These are phyloP conservation scores for Fonsecaea erecta DNA, from an alignment of 2,329 filamentous ascomycete genomes.

Conservation along the genomic window DNA sequence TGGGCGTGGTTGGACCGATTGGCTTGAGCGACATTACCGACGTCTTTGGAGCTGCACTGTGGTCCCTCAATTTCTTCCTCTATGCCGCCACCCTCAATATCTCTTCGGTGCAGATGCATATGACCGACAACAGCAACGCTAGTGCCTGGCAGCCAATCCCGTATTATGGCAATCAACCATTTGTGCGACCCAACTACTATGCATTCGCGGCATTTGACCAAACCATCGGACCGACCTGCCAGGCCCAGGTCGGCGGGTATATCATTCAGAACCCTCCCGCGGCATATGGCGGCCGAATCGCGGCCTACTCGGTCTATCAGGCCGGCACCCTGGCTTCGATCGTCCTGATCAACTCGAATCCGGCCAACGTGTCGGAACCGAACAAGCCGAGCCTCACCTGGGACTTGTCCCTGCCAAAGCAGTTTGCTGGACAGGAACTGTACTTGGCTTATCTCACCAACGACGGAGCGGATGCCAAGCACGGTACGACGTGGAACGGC, in stretches of 20 bases:
- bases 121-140: slow-evolving; percentile 59
- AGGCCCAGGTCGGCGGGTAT: slow-evolving; percentile 50
- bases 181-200: slow-evolving; percentile 57
- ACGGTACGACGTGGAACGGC: slow-evolving; percentile 54
- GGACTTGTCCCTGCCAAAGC: slow-evolving; percentile 47
- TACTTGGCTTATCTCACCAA: slow-evolving; percentile 56
- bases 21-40: slow-evolving; percentile 54
- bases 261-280: slow-evolving; percentile 41
- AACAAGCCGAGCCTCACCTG: slow-evolving; percentile 50
- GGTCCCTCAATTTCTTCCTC: slow-evolving; percentile 59
- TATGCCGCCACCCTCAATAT: slow-evolving; percentile 56
- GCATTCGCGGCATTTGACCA: slow-evolving; percentile 58
- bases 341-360: slow-evolving; percentile 54
- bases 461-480: slow-evolving; percentile 50
- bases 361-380: slow-evolving; percentile 47
- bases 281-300: slow-evolving; percentile 49
- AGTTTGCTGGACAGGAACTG: slow-evolving; percentile 49
- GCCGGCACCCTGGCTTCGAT: slow-evolving; percentile 49
- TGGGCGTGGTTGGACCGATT: slow-evolving; percentile 57
- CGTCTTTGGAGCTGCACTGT: slow-evolving; percentile 56
- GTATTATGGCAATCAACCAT: slow-evolving; percentile 47
- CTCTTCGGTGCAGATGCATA: slow-evolving; percentile 57
- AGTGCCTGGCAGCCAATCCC: slow-evolving; percentile 56
- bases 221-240: slow-evolving; percentile 54
- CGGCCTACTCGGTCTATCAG: slow-evolving; percentile 54